These are phyloP conservation scores for Aspergillus sp. DNA, from an alignment of 2,329 filamentous ascomycete genomes.

Conservation along the genomic window DNA sequence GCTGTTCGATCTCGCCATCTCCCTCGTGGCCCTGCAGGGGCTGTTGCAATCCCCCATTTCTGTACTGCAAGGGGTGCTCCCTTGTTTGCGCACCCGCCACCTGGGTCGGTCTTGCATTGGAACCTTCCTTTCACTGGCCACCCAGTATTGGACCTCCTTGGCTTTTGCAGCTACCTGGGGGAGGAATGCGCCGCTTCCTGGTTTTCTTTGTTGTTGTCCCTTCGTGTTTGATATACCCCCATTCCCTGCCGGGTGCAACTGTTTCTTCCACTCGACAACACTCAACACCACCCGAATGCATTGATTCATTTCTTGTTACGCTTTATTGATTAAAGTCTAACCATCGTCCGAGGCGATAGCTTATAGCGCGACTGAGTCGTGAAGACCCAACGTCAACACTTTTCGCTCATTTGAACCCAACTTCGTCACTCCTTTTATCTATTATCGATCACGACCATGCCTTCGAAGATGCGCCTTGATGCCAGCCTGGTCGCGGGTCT, in stretches of 20 bases:
- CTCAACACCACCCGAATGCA: background rate
- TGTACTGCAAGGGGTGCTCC: slow-evolving; percentile 13
- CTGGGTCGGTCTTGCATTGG: background rate
- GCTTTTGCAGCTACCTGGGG: background rate
- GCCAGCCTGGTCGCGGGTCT: slow-evolving; percentile 26
- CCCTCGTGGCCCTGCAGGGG: slow-evolving; percentile 10
- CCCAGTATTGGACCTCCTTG: background rate
- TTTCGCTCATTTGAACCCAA: slow-evolving; percentile 15
- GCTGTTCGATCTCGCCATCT: background rate
- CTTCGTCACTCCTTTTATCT: slow-evolving; percentile 14
- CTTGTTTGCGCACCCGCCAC: slow-evolving; percentile 13
- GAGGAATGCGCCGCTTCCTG: slow-evolving; percentile 4
- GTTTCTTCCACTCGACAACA: background rate
- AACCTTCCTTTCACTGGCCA: slow-evolving; percentile 1
- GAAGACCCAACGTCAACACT: slow-evolving; percentile 6
- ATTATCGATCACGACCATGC: slow-evolving; percentile 15
- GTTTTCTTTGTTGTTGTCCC: slow-evolving; percentile 12
- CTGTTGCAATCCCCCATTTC: background rate
- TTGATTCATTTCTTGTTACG: background rate
- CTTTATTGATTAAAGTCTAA: slow-evolving; percentile 8
- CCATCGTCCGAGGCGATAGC: slow-evolving; percentile 18
- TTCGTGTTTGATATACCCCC: slow-evolving; percentile 10
- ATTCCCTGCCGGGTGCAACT: background rate
- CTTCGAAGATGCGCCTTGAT: slow-evolving; percentile 16
- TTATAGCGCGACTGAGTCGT: slow-evolving; percentile 10